phyloP scores from a whole-genome alignment of 495 filamentous ascomycete genomes.

The Pseudevernia furfuracea region DNA sequence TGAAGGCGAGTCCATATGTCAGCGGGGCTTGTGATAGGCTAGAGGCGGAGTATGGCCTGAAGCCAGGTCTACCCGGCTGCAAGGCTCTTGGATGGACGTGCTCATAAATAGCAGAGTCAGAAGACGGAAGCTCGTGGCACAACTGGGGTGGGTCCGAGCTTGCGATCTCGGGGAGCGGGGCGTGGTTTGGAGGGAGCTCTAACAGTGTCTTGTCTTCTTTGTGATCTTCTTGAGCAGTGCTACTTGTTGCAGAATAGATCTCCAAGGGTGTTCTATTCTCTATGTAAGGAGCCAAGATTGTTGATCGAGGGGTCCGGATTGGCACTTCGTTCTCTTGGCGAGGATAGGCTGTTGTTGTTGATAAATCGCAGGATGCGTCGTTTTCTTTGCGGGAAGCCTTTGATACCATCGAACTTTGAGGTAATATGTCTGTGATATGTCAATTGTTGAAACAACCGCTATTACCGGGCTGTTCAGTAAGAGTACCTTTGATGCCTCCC shows the following conservation, averaged over 20 bases:
- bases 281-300: neutral
- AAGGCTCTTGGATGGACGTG: neutral
- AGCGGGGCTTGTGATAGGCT: neutral
- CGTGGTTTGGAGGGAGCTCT: neutral
- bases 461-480: neutral
- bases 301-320: neutral
- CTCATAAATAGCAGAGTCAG: neutral
- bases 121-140: neutral
- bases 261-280: neutral
- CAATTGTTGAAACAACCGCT: neutral
- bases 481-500: neutral
- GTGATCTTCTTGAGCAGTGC: neutral
- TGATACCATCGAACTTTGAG: neutral
- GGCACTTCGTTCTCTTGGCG: neutral
- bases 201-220: neutral
- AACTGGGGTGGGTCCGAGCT: neutral
- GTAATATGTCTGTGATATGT: neutral
- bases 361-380: neutral
- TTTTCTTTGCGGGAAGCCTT: neutral
- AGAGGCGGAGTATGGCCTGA: constrained; percentile 1
- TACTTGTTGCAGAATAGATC: neutral
- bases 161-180: neutral
- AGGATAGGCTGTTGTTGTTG: neutral
- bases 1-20: neutral
- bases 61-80: neutral